Evolutionary conservation across 208 protist genomes (phyloP), one percentile per base, ranked within the genome.

Genomic region (Trypanosomatidae sp.): DNA sequence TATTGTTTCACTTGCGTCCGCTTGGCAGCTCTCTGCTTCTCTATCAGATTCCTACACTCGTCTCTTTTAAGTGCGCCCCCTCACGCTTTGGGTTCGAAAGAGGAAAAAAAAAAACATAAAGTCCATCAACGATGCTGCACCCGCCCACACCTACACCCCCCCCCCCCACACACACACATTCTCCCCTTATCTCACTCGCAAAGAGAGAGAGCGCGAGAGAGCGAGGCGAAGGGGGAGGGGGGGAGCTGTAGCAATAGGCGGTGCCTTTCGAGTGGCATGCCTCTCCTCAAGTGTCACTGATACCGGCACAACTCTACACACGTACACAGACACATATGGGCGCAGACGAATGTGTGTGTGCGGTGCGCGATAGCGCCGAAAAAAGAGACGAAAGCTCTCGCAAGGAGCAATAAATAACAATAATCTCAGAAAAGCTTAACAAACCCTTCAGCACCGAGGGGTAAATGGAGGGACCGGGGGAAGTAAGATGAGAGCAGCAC

Each of bases 91-190:
- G 25, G 25, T 17, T 59, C 46, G 22, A 19, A 58, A 66, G n/a
- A 59, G 67, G 41, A 66, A 70, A 71, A 53, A 46, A 39, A 80
- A 62, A 36, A 19, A 58, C 25, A 25, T 30, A n/a, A 28, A n/a
- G 28, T 50, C n/a, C 8, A 7, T 33, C 36, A 65, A 44, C 17
- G 50, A 22, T 12, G 50, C 7, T n/a, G 22, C 36, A 39, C 36
- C 2, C 36, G 36, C 36, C 36, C 36, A 39, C 36, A 39, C 36
- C 41, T 10, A 7, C 12, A 25, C 53, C 12, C 25, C 53, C 25
- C 53, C 25, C 9, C 53, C 22, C 7, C 53, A 6, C 36, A 39
- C 36, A 39, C 36, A 39, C 36, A 39, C 36, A 39, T 39, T 39
- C 36, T 39, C 36, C 10, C 53, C 53, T 59, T 25, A 33, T 36